phyloP scores from a whole-genome alignment of 805 yeast genomes.

The Brettanomyces custersianus region DNA sequence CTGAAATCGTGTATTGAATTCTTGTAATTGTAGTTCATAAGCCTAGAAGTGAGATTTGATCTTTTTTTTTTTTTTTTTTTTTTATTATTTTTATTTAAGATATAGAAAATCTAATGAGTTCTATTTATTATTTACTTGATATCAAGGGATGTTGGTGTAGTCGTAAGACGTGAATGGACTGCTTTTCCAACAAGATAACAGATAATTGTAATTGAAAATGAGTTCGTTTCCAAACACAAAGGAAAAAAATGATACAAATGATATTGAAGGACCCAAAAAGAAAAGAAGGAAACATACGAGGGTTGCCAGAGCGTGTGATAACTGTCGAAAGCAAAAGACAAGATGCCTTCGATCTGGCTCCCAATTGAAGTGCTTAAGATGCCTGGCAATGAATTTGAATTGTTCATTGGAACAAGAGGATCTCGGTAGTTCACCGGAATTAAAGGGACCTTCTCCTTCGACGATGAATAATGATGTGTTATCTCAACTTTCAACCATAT shows the following conservation, averaged over 20 bases:
- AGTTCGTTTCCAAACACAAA: no score
- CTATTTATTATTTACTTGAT: no score
- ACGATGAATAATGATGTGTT: no score
- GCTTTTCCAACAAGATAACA: no score
- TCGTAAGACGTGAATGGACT: no score
- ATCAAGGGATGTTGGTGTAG: no score
- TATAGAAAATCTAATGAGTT: not conserved
- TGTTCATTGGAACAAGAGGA: conserved; percentile 6
- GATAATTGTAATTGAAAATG: no score
- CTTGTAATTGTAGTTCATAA: not conserved
- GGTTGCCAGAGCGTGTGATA: conserved; percentile 7
- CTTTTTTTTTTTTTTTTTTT: no score
- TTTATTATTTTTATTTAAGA: not conserved
- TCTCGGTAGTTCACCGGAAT: no score
- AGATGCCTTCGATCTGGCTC: conserved; percentile 6
- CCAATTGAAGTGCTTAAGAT: conserved; percentile 7
- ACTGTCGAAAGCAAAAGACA: conserved; percentile 9
- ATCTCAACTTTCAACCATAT: no score
- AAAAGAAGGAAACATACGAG: conserved; percentile 8
- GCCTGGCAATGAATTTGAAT: conserved; percentile 6
- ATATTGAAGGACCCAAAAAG: not conserved
- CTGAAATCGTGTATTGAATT: conserved; percentile 18
- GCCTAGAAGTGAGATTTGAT: not conserved
- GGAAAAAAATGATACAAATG: no score
- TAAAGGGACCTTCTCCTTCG: no score